These are phyloP conservation scores for Chernovozyma sophiae-reginae DNA, from an alignment of 1,139 yeast species.

Conservation along the genomic window DNA sequence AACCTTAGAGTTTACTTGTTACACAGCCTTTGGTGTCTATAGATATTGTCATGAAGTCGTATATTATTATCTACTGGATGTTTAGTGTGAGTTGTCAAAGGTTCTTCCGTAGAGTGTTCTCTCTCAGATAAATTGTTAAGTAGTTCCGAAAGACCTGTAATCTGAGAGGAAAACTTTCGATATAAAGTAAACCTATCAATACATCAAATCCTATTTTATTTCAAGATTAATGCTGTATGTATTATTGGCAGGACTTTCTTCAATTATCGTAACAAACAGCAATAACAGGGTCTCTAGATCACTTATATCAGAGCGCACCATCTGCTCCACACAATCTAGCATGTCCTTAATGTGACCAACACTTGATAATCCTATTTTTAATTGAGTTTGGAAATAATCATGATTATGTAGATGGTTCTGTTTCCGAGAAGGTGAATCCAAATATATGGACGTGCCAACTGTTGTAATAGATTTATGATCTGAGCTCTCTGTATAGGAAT, in stretches of 20 bases:
- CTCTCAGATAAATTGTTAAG: too few relatives aligned
- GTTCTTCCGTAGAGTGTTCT: too few relatives aligned
- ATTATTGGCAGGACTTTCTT: conserved; percentile 11
- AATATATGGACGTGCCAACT: conserved; percentile 6
- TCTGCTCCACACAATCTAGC: conserved; percentile 13
- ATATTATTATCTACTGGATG: too few relatives aligned
- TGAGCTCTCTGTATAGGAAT: conserved; percentile 1
- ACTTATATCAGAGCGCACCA: conserved; percentile 11
- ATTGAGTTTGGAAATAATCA: conserved; percentile 2
- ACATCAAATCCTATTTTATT: too few relatives aligned
- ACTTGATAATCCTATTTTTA: conserved; percentile 4
- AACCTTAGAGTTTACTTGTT: too few relatives aligned
- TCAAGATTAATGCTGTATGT: conserved; percentile 5
- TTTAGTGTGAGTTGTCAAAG: too few relatives aligned
- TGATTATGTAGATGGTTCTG: not conserved
- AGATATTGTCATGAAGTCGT: too few relatives aligned
- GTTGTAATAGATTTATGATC: conserved; percentile 5
- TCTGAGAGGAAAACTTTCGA: too few relatives aligned
- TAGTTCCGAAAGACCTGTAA: too few relatives aligned
- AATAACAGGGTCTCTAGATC: conserved; percentile 9
- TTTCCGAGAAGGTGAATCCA: conserved; percentile 4
- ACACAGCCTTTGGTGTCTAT: too few relatives aligned
- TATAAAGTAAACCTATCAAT: too few relatives aligned
- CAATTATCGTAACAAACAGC: conserved; percentile 6
- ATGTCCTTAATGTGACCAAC: conserved; percentile 8